These are phyloP conservation scores for Epichloe typhina DNA, from an alignment of 2,329 filamentous ascomycete species.

Conservation along the genomic window DNA sequence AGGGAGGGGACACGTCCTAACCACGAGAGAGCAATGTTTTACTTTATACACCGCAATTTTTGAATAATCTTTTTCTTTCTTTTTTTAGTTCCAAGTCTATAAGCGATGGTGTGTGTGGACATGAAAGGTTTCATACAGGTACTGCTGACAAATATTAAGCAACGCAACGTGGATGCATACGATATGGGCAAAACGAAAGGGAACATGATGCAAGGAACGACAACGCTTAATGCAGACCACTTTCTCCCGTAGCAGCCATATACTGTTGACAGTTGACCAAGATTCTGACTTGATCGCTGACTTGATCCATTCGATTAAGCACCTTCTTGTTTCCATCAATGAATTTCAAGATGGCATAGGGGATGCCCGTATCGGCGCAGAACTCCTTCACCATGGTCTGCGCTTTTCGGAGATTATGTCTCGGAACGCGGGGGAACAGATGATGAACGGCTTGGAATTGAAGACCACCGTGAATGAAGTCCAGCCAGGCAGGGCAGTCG, in stretches of 20 bases:
- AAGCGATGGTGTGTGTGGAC: too few species aligned
- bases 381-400: conserved; percentile 50
- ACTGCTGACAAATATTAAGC: too few species aligned
- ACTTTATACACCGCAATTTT: too few species aligned
- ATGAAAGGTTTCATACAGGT: too few species aligned
- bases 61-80: too few species aligned
- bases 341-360: conserved; percentile 49
- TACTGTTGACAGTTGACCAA: conserved; percentile 42
- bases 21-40: too few species aligned
- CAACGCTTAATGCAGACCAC: conserved; percentile 17
- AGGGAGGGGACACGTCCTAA: too few species aligned
- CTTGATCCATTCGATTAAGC: conserved; percentile 35
- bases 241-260: conserved; percentile 35
- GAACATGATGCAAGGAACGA: not conserved
- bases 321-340: conserved; percentile 47
- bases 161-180: too few species aligned
- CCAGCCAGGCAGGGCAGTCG: conserved; percentile 57
- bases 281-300: conserved; percentile 47
- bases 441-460: conserved; percentile 65
- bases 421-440: conserved; percentile 52
- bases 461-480: conserved; percentile 58
- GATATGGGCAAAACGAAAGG: not conserved
- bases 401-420: conserved; percentile 51
- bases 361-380: conserved; percentile 49
- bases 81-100: too few species aligned